Evolutionary conservation across 345 rosid genomes (phyloP).

Genomic region (Salix koriyanagi): DNA sequence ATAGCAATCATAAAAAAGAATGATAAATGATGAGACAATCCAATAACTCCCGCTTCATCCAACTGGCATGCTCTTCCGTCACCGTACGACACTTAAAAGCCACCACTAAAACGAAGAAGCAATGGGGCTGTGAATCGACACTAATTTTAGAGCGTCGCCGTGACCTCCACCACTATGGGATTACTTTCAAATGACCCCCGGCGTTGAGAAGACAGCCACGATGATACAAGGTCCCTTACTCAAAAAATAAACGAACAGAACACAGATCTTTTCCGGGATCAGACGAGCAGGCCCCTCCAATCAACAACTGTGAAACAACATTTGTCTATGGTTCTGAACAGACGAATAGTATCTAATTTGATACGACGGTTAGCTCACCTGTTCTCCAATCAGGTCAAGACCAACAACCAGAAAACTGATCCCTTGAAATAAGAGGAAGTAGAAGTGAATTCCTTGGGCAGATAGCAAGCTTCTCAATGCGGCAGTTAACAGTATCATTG

Average conservation of each 20-base stretch:
- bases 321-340: neutral
- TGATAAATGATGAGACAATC: neutral
- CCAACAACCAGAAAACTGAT: constrained; percentile 74
- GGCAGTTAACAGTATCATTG: constrained; percentile 64
- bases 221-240: neutral
- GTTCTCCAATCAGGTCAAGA: constrained; percentile 90
- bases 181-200: neutral
- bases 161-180: neutral
- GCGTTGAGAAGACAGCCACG: neutral
- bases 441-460: constrained; percentile 87
- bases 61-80: neutral
- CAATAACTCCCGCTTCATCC: neutral
- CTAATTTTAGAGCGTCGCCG: neutral
- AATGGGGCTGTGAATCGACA: neutral
- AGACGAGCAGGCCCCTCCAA: neutral
- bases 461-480: constrained; percentile 71
- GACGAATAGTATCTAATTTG: neutral
- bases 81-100: too few relatives aligned
- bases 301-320: neutral
- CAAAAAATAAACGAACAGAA: neutral
- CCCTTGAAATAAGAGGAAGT: constrained; percentile 87
- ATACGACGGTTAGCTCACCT: constrained; percentile 45
- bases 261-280: neutral
- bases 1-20: neutral
- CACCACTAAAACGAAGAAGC: neutral